Conservation (phyloP, 2,329 filamentous ascomycete genomes). For the Fusarium praegraminearum region DNA sequence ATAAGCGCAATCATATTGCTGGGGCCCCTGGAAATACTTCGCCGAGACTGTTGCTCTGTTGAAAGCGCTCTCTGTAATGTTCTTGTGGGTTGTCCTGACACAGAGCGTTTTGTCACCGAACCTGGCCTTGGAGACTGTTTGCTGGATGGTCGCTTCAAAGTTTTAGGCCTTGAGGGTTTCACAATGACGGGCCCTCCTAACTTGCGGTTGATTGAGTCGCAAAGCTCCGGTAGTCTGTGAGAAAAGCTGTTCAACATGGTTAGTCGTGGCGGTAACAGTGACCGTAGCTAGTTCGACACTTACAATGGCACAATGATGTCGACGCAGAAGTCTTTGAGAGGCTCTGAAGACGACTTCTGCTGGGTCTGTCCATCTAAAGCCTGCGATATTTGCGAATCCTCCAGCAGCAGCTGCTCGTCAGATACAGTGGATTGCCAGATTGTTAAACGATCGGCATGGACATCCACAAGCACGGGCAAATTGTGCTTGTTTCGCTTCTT, state of each 20-base stretch:
- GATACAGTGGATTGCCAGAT: conserved; percentile 85
- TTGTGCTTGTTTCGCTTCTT: conserved; percentile 74
- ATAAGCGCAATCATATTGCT: conserved; percentile 71
- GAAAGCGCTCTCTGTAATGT: conserved; percentile 73
- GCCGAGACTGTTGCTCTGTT: conserved; percentile 66
- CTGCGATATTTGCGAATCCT: conserved; percentile 60
- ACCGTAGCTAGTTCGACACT: conserved; percentile 49
- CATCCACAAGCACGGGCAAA: conserved; percentile 73
- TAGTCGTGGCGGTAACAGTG: conserved; percentile 45
- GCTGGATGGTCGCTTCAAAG: conserved; percentile 57
- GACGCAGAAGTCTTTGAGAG: conserved; percentile 80
- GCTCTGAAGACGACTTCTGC: conserved; percentile 65
- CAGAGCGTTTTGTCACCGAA: conserved; percentile 62
- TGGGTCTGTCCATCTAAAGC: conserved; percentile 53
- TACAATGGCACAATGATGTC: conserved; percentile 86
- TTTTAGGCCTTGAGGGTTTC: conserved; percentile 65
- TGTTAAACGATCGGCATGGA: conserved; percentile 81
- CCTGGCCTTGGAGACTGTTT: conserved; percentile 65
- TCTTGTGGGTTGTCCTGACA: conserved; percentile 57
- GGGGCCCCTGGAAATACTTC: conserved; percentile 68
- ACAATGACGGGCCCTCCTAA: conserved; percentile 77
- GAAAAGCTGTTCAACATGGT: conserved; percentile 71
- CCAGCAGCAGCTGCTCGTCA: conserved; percentile 65
- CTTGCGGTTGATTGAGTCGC: conserved; percentile 78
- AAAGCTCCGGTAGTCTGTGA: conserved; percentile 78